A percentile compares a stretch with the other conserved stretches of the same genome.
Conservation (phyloP, 192 early-diverging fungal species). For the Chytriomyces sp. region DNA sequence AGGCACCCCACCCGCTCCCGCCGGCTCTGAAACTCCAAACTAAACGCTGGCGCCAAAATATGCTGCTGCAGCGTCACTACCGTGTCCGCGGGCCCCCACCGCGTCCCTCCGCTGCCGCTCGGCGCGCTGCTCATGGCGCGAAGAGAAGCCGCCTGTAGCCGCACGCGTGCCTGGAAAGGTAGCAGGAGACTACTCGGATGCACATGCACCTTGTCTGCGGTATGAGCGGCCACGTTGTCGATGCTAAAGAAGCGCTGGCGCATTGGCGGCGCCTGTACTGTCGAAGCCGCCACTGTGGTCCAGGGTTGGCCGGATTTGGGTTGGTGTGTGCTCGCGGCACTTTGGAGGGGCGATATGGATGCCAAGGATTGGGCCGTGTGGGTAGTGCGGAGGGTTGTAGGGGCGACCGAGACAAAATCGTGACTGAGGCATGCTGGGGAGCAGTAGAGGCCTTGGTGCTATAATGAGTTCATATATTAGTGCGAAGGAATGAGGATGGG, state of each 20-base stretch:
- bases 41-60: constrained; percentile 8
- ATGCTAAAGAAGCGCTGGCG: neutral
- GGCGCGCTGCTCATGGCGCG: neutral
- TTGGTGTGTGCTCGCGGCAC: neutral
- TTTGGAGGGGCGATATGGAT: neutral
- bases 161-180: neutral
- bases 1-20: no score
- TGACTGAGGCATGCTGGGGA: neutral
- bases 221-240: neutral
- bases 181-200: neutral
- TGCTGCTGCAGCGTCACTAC: constrained; percentile 3
- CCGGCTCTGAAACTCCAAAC: constrained; percentile 7
- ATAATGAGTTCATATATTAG: neutral
- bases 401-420: neutral
- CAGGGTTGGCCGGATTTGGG: neutral
- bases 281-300: neutral
- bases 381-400: neutral
- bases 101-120: neutral
- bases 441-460: constrained; percentile 29
- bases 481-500: no score
- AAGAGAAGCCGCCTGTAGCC: neutral
- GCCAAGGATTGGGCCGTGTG: neutral
- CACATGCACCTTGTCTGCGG: neutral
- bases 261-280: neutral
- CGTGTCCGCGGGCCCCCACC: neutral